Base-by-base conservation (phyloP, 148 eudicot species). In the Rheum nobile region DNA sequence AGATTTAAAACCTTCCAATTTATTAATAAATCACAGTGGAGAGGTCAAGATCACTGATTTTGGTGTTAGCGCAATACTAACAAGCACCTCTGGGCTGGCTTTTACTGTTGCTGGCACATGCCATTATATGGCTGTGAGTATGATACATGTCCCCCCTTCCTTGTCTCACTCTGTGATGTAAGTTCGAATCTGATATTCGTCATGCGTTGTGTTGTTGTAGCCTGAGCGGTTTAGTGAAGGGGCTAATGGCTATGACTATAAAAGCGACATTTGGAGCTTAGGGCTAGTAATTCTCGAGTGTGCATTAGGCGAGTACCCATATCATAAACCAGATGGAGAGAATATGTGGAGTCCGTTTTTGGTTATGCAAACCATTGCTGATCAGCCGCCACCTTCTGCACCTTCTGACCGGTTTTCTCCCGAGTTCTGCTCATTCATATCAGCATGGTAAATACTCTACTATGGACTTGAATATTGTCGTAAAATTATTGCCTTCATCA, bases 1-100 rank as follows among this genome's bases (percentile, higher is more conserved):
- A 83, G 99, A 95, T 81, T 76, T 95, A 35, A 95, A 95, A 76
- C 99, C 97, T 65, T 95, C 99, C 74, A 95, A 95, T 85, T 83
- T 95, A 85, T 88, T 95, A 59, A 84, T 95, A 82, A 95, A 95
- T 83, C 99, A 95, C 81, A 80, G 87, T 80, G 99, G 99, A 76
- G 94, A 95, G 81, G 94, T 92, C 82, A 95, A 95, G 83, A 95
- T 95, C 73, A 95, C 99, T 61, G 99, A 95, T 76, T 95, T 95
- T 85, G 99, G 99, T 79, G 99, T 95, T 76, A 95, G 99, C 77
- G 92, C 94, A 69, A 85, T 95, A 69, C 83, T 95, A 71, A 83
- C 97, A 22, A 95, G 90, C 84, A 95, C 99, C 43, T 88, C 96
- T 46, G 99, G 96, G 59, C 88, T 81, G 77, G 99, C 99, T 77